A percentile compares a stretch with the other conserved stretches of the same genome.
Conservation (phyloP, 805 yeast species). For the Nakazawaea populi region DNA sequence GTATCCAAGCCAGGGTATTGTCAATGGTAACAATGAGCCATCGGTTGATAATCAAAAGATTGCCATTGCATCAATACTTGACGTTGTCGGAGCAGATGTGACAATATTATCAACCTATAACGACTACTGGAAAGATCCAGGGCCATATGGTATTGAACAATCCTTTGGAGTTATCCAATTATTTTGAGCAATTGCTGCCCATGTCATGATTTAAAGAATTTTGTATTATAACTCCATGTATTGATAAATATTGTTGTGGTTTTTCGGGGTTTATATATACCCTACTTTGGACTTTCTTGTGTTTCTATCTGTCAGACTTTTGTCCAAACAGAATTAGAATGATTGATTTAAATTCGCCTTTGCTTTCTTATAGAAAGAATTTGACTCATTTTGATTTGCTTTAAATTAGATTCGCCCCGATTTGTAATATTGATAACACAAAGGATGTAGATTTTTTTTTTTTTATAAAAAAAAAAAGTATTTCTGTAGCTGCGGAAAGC, state of each 20-base stretch:
- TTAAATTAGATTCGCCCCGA: too few relatives aligned
- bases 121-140: conserved; percentile 86
- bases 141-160: conserved; percentile 81
- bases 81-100: conserved; percentile 50
- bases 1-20: conserved; percentile 70
- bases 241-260: not conserved
- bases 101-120: conserved; percentile 76
- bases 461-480: too few relatives aligned
- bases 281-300: not conserved
- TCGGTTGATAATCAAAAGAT: conserved; percentile 58
- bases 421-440: too few relatives aligned
- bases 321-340: not conserved
- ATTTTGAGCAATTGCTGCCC: conserved; percentile 11
- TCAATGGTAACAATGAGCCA: conserved; percentile 74
- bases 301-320: not conserved
- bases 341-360: not conserved
- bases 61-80: conserved; percentile 62
- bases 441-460: too few relatives aligned
- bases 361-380: not conserved
- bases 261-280: not conserved
- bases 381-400: not conserved
- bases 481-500: too few relatives aligned
- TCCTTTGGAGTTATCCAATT: conserved; percentile 62
- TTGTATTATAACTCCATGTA: not conserved
- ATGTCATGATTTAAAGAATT: not conserved